Base-by-base conservation (phyloP, 2,329 filamentous ascomycete species). In the Apiospora sp. region DNA sequence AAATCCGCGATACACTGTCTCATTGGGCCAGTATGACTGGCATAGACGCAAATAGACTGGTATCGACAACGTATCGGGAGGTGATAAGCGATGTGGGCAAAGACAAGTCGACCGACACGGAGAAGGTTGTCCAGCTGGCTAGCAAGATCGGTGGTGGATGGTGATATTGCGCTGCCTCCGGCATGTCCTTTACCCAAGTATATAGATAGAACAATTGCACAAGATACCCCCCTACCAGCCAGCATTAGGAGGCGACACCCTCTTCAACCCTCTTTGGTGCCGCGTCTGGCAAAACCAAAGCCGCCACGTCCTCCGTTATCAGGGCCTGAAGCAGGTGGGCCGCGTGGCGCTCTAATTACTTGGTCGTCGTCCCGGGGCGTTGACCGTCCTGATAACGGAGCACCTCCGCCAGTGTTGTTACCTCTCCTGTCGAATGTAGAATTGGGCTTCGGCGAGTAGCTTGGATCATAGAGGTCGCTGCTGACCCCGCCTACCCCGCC, bases 31-130 rank as follows among this genome's bases (percentile, higher is more conserved):
- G 85, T 34, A 84, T 92, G 74, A 95, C 94, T 71, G 90, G 89
- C 71, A 90, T 97, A 75, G 87, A 89, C 37, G 83, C 93, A 79
- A 89, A 92, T 74, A 94, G 88, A 80, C 85, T 99, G 79, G 90
- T 91, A 72, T 94, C 92, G 82, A 99, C 96, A 72, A 97, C 91
- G 70, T 99, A 94, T 85, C 91, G 96, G 75, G 92, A 95, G 83
- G 96, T 99, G 30, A 92, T 98, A 78, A 98, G 96, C 84, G 94
- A 98, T 81, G 94, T 99, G 61, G 96, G 96, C 69, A 97, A 96
- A 84, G 87, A 89, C 75, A 85, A 88, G 81, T 79, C 86, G 82
- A 86, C 87, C 73, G 93, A 95, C 80, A 92, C 93, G 61, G 93
- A 97, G 79, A 90, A 92, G 73, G 95, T 98, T 54, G 93, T 95